A percentile compares a stretch with the other conserved stretches of the same genome.
phyloP scores from a whole-genome alignment of 306 rosid species.

The Hippophae rhamnoides region DNA sequence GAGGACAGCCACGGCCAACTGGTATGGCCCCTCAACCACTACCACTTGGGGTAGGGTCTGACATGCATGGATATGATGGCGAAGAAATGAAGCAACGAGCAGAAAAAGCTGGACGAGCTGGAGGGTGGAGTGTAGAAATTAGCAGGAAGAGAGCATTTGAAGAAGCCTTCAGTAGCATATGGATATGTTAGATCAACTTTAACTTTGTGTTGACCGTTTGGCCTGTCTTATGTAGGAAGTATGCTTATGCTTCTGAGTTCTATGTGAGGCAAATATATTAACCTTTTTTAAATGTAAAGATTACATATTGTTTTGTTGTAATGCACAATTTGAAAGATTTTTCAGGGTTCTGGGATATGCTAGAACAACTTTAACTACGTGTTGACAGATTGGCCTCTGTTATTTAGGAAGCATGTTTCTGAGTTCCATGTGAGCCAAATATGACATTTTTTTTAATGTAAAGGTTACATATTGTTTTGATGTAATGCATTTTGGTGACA shows the following conservation, averaged over 20 bases:
- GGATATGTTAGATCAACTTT: constrained; percentile 35
- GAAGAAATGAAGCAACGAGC: constrained; percentile 61
- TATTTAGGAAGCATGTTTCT: background rate
- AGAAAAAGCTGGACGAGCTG: constrained; percentile 68
- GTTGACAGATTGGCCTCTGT: background rate
- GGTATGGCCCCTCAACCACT: constrained; percentile 72
- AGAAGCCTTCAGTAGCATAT: constrained; percentile 89
- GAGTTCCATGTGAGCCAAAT: too few species aligned
- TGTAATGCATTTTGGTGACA: too few species aligned
- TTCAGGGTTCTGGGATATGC: constrained; percentile 9
- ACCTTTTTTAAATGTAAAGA: too few species aligned
- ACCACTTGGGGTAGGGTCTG: constrained; percentile 55
- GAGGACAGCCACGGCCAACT: constrained; percentile 81
- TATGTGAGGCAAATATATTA: too few species aligned
- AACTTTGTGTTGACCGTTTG: background rate
- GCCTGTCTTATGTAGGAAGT: background rate
- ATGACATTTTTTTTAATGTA: too few species aligned
- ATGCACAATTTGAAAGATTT: too few species aligned
- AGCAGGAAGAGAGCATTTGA: constrained; percentile 77
- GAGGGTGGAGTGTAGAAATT: constrained; percentile 71
- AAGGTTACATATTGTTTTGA: too few species aligned
- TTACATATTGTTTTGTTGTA: too few species aligned
- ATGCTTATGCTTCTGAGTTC: too few species aligned
- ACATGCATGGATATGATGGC: constrained; percentile 55
- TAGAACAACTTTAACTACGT: constrained; percentile 5